Conservation (phyloP, 805 yeast species). For the Yamadazyma philogaea region DNA sequence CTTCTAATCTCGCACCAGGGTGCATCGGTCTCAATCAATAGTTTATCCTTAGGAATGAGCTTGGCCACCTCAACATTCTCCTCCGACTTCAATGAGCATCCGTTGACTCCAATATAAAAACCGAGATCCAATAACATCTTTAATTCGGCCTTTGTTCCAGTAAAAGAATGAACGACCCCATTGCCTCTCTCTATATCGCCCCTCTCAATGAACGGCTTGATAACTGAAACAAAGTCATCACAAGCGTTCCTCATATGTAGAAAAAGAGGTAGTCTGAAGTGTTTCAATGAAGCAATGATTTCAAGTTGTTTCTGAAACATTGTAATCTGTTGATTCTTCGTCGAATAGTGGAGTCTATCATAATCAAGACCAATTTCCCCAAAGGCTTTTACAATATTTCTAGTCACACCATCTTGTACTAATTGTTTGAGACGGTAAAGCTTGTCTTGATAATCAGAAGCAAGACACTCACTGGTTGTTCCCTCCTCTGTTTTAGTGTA, state of each 20-base stretch:
- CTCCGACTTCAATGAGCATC: slow-evolving; percentile 82
- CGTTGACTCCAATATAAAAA: slow-evolving; percentile 80
- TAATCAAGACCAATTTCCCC: slow-evolving; percentile 97
- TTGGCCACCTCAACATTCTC: slow-evolving; percentile 68
- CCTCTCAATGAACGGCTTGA: slow-evolving; percentile 58
- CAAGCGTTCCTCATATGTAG: slow-evolving; percentile 87
- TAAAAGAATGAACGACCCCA: slow-evolving; percentile 95
- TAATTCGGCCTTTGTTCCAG: slow-evolving; percentile 73
- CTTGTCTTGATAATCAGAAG: slow-evolving; percentile 35
- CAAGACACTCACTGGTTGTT: slow-evolving; percentile 33
- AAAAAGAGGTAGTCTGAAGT: slow-evolving; percentile 68
- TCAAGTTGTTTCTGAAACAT: slow-evolving; percentile 76
- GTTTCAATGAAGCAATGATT: slow-evolving; percentile 42
- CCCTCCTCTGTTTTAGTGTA: slow-evolving; percentile 21
- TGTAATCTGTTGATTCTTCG: slow-evolving; percentile 59
- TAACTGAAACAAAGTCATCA: slow-evolving; percentile 66
- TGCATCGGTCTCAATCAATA: slow-evolving; percentile 91
- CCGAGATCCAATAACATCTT: slow-evolving; percentile 53
- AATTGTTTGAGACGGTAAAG: slow-evolving; percentile 47
- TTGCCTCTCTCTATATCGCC: slow-evolving; percentile 41
- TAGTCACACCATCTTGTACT: slow-evolving; percentile 44
- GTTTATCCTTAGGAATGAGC: slow-evolving; percentile 62
- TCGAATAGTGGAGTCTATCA: slow-evolving; percentile 78
- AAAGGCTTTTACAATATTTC: slow-evolving; percentile 68
- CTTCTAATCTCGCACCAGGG: slow-evolving; percentile 97